These are phyloP conservation scores for Fonsecaea monophora DNA, from an alignment of 2,329 filamentous ascomycete genomes.

Conservation along the genomic window DNA sequence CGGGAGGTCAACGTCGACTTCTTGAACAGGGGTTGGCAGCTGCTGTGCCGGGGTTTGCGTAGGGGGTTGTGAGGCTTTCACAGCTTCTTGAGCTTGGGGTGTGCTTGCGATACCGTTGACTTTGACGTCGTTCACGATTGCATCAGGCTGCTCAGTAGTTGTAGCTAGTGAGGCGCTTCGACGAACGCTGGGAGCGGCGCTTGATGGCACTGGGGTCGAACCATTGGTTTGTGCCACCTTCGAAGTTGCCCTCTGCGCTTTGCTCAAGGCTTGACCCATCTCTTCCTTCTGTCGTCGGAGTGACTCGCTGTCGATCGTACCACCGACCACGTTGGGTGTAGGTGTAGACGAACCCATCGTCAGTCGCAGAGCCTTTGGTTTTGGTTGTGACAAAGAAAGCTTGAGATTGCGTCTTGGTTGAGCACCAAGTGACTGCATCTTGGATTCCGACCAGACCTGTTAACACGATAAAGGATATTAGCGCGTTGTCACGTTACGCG, in stretches of 20 bases:
- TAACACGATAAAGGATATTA: constrained; percentile 8
- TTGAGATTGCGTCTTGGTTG: constrained; percentile 74
- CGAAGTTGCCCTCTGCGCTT: constrained; percentile 32
- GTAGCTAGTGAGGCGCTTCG: constrained; percentile 35
- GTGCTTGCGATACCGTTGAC: constrained; percentile 22
- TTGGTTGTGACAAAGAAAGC: constrained; percentile 62
- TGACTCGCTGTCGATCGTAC: constrained; percentile 62
- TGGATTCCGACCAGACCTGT: constrained; percentile 58
- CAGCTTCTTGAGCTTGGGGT: constrained; percentile 17
- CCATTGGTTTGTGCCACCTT: constrained; percentile 28
- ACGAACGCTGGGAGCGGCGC: constrained; percentile 32
- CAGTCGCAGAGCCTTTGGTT: constrained; percentile 67
- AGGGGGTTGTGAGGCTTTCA: constrained; percentile 26
- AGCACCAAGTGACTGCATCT: constrained; percentile 71
- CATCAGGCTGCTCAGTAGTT: constrained; percentile 31
- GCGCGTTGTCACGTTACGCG: neutral
- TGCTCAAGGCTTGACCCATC: constrained; percentile 50
- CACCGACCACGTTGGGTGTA: constrained; percentile 59
- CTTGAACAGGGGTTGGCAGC: constrained; percentile 33
- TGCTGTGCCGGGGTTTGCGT: constrained; percentile 21
- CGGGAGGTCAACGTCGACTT: constrained; percentile 28
- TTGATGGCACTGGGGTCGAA: constrained; percentile 35
- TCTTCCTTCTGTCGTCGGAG: constrained; percentile 60
- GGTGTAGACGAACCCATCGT: constrained; percentile 75
- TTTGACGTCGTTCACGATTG: constrained; percentile 31